phyloP scores from a whole-genome alignment of 2,329 filamentous ascomycete genomes.

The Claviceps arundinis region DNA sequence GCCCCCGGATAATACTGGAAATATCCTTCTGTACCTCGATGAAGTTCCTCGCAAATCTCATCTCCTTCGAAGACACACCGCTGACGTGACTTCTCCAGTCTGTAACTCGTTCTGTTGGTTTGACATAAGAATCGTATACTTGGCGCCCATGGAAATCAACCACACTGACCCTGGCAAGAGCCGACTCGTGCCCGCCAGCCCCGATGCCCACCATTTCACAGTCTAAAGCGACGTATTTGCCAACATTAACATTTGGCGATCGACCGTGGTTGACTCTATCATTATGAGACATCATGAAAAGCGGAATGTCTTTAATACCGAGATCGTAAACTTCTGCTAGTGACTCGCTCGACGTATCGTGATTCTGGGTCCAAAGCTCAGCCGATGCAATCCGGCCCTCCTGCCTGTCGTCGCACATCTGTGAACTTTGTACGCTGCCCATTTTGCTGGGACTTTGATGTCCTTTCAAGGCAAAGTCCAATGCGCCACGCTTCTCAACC shows the following conservation, averaged over 20 bases:
- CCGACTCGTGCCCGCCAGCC: conserved; percentile 54
- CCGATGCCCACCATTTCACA: conserved; percentile 97
- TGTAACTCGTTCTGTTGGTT: conserved; percentile 62
- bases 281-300: conserved; percentile 30
- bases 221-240: conserved; percentile 86
- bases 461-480: conserved; percentile 6
- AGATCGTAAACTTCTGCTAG: conserved; percentile 49
- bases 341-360: conserved; percentile 46
- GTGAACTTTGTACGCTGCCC: conserved; percentile 43
- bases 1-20: conserved; percentile 51
- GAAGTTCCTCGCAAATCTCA: conserved; percentile 57
- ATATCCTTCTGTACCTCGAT: conserved; percentile 65
- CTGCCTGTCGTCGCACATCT: conserved; percentile 23
- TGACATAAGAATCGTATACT: conserved; percentile 87
- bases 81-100: conserved; percentile 85
- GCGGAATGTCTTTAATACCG: conserved; percentile 33
- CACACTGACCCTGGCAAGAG: conserved; percentile 73
- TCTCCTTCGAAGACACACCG: conserved; percentile 62
- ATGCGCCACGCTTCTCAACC: conserved; percentile 2
- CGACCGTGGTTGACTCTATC: conserved; percentile 51
- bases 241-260: conserved; percentile 50
- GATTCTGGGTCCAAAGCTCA: conserved; percentile 46
- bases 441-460: conserved; percentile 23
- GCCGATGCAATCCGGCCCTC: conserved; percentile 38
- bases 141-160: conserved; percentile 91